phyloP scores from a whole-genome alignment of 108 stramenopile genomes.

The Seminavis robusta region DNA sequence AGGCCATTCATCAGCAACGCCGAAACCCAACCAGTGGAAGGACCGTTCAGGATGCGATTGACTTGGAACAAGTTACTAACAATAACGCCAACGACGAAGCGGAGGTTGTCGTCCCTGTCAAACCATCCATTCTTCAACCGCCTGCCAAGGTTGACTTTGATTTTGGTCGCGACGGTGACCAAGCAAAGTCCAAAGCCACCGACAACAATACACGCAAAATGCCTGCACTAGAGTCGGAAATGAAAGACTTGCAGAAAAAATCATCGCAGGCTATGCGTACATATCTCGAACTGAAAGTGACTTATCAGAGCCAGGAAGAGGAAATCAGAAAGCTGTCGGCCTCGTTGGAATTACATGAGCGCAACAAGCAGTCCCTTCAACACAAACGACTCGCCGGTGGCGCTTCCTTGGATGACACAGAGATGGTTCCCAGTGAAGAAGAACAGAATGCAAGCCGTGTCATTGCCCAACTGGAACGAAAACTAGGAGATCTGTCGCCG shows the following conservation, averaged over 20 bases:
- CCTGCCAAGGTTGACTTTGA: too few species aligned
- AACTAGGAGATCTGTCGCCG: slow-evolving; percentile 3
- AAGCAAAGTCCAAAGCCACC: too few species aligned
- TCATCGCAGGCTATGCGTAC: slow-evolving; percentile 12
- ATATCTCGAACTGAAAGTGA: slow-evolving; percentile 21
- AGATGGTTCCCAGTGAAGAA: background rate
- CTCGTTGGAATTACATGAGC: too few species aligned
- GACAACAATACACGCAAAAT: too few species aligned
- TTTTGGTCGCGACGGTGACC: too few species aligned
- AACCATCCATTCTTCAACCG: slow-evolving; percentile 28
- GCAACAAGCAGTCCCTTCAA: too few species aligned
- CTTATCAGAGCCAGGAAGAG: slow-evolving; percentile 3
- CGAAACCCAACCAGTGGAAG: slow-evolving; percentile 9
- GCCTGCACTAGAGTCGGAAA: too few species aligned
- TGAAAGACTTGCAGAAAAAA: too few species aligned
- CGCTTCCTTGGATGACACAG: too few species aligned
- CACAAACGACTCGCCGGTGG: too few species aligned
- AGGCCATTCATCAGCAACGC: background rate
- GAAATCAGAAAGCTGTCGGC: slow-evolving; percentile 16
- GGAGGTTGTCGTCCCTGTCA: background rate
- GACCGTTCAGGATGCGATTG: slow-evolving; percentile 29
- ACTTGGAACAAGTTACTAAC: slow-evolving; percentile 1
- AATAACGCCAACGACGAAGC: background rate
- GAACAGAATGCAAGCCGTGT: slow-evolving; percentile 18
- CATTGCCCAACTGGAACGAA: slow-evolving; percentile 36